A percentile compares a stretch with the other conserved stretches of the same genome.
phyloP scores from a whole-genome alignment of 2,329 filamentous ascomycete species.

The Clarireedia homoeocarpa region DNA sequence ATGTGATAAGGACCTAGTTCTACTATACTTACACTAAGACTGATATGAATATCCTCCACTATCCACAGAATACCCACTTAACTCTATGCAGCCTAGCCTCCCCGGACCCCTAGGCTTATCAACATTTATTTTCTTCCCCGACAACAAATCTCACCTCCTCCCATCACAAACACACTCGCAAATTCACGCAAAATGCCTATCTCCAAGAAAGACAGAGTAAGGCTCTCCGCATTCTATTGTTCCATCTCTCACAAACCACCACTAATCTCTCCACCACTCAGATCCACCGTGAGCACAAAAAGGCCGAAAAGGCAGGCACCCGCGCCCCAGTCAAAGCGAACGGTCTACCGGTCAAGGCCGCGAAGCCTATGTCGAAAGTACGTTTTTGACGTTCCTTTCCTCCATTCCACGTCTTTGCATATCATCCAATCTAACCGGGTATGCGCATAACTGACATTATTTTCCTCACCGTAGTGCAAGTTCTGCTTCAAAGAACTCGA shows the following conservation, averaged over 20 bases:
- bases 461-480: constrained; percentile 33
- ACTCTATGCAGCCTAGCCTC: no score
- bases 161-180: no score
- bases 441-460: not conserved
- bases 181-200: not conserved
- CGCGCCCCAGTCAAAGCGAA: constrained; percentile 46
- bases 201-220: not conserved
- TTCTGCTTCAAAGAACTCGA: constrained; percentile 45
- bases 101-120: no score
- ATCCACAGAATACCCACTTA: no score
- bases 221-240: not conserved
- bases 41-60: no score
- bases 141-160: no score
- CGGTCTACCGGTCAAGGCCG: constrained; percentile 45
- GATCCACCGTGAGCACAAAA: constrained; percentile 48
- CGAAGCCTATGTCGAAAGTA: constrained; percentile 44
- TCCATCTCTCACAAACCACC: not conserved
- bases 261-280: constrained; percentile 18
- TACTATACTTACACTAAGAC: no score
- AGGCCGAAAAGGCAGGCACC: constrained; percentile 46
- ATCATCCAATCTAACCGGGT: no score
- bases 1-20: no score
- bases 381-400: constrained; percentile 11
- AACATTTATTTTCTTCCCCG: no score
- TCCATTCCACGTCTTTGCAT: not conserved